These are phyloP conservation scores for Neurospora sp. DNA, from an alignment of 495 filamentous ascomycete species.

Conservation along the genomic window DNA sequence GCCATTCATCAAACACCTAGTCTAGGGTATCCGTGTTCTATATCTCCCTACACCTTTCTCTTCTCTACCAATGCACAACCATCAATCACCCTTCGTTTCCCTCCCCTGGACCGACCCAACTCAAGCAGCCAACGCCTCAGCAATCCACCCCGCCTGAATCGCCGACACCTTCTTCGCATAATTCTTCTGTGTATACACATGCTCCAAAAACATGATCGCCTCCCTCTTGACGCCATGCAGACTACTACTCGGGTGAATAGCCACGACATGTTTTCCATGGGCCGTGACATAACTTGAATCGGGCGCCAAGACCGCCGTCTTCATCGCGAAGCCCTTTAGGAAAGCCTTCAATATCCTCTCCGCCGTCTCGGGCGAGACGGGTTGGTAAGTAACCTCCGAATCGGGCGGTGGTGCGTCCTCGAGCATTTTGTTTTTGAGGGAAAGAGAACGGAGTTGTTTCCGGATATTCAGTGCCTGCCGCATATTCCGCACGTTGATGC, in stretches of 20 bases:
- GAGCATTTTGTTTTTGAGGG: conserved; percentile 35
- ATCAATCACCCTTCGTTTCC: neutral
- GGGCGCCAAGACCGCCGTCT: conserved; percentile 71
- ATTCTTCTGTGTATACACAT: conserved; percentile 85
- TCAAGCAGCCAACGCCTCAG: conserved; percentile 46
- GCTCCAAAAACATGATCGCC: conserved; percentile 92
- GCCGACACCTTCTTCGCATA: conserved; percentile 78
- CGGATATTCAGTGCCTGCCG: conserved; percentile 61
- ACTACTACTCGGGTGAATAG: conserved; percentile 81
- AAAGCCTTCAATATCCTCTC: conserved; percentile 66
- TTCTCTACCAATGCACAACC: neutral
- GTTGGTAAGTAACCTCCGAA: conserved; percentile 35
- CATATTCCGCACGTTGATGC: conserved; percentile 79
- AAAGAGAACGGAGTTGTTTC: conserved; percentile 58
- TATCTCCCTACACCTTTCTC: neutral
- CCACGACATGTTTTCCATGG: conserved; percentile 72
- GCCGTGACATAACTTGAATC: conserved; percentile 82
- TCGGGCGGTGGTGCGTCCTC: conserved; percentile 26
- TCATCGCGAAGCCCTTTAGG: conserved; percentile 66
- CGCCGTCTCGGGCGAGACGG: conserved; percentile 41
- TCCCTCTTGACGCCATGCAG: conserved; percentile 81
- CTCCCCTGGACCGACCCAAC: neutral
- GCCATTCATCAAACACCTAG: neutral
- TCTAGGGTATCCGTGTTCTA: neutral
- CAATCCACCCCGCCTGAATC: conserved; percentile 81